phyloP scores from a whole-genome alignment of 441 rosid species.

The Syzygium malaccense region DNA sequence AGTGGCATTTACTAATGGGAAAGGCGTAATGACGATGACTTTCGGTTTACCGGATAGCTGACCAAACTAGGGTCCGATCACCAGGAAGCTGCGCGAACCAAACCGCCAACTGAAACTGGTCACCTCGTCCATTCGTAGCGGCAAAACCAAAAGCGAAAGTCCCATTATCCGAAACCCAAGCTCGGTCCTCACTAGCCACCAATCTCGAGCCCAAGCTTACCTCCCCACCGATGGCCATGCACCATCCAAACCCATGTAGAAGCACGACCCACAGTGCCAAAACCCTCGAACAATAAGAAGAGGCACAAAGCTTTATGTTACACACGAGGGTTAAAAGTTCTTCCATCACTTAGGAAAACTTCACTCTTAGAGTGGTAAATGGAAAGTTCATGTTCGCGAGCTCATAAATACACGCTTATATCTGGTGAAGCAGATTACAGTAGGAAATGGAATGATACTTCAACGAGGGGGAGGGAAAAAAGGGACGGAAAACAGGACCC shows the following conservation, averaged over 20 bases:
- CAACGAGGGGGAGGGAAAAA: too few relatives aligned
- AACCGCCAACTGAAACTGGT: constrained; percentile 44
- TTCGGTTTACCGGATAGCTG: constrained; percentile 55
- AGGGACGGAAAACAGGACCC: not conserved
- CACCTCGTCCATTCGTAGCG: constrained; percentile 7
- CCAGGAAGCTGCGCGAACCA: constrained; percentile 86
- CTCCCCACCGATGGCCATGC: constrained; percentile 18
- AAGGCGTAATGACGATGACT: not conserved
- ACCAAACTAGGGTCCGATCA: constrained; percentile 75
- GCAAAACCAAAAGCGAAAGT: constrained; percentile 82
- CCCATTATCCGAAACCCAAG: constrained; percentile 65
- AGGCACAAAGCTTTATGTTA: not conserved
- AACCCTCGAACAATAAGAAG: not conserved
- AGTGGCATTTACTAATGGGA: not conserved
- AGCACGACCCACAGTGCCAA: not conserved
- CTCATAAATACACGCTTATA: not conserved
- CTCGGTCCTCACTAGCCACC: constrained; percentile 27
- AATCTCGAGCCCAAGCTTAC: constrained; percentile 58
- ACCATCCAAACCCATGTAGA: not conserved
- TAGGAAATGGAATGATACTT: not conserved
- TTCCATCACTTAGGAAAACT: not conserved
- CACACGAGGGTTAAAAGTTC: not conserved
- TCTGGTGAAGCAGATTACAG: not conserved
- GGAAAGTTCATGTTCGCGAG: not conserved
- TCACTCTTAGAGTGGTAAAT: not conserved